These are phyloP conservation scores for Ophiostoma ips DNA, from an alignment of 2,329 filamentous ascomycete genomes.

Conservation along the genomic window DNA sequence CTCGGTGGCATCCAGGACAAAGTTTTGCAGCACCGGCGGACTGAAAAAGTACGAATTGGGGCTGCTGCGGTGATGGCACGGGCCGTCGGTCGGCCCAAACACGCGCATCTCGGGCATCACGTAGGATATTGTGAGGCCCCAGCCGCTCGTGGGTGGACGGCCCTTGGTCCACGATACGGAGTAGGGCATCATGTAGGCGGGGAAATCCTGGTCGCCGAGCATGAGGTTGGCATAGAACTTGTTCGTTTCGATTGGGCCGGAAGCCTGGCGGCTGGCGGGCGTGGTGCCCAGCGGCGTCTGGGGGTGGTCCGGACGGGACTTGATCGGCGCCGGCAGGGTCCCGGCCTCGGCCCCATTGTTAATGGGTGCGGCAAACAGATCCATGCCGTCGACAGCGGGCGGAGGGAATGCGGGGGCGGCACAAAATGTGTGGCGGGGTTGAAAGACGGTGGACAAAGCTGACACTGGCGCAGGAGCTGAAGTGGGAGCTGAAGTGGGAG, in stretches of 20 bases:
- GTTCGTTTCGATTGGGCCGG: conserved; percentile 52
- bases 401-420: not conserved
- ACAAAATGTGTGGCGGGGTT: not conserved
- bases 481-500: too few relatives aligned
- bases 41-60: conserved; percentile 54
- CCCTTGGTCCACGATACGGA: conserved; percentile 55
- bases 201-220: conserved; percentile 54
- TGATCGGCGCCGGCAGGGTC: conserved; percentile 33
- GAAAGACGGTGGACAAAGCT: not conserved
- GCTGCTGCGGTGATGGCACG: conserved; percentile 5
- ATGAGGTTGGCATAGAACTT: conserved; percentile 76
- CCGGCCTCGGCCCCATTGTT: conserved; percentile 26
- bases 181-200: conserved; percentile 66
- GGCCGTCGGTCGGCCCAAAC: conserved; percentile 41
- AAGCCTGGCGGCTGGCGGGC: not conserved
- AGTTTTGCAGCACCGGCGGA: conserved; percentile 66
- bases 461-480: too few relatives aligned
- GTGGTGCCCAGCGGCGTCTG: conserved; percentile 22
- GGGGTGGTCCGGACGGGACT: conserved; percentile 40
- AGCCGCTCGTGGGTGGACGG: conserved; percentile 48
- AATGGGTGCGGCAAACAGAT: conserved; percentile 45
- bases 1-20: conserved; percentile 68
- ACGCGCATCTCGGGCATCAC: conserved; percentile 53
- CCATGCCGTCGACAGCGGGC: conserved; percentile 13
- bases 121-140: conserved; percentile 67